phyloP scores from a whole-genome alignment of 305 asterid species.

The Fraxinus angustifolia region DNA sequence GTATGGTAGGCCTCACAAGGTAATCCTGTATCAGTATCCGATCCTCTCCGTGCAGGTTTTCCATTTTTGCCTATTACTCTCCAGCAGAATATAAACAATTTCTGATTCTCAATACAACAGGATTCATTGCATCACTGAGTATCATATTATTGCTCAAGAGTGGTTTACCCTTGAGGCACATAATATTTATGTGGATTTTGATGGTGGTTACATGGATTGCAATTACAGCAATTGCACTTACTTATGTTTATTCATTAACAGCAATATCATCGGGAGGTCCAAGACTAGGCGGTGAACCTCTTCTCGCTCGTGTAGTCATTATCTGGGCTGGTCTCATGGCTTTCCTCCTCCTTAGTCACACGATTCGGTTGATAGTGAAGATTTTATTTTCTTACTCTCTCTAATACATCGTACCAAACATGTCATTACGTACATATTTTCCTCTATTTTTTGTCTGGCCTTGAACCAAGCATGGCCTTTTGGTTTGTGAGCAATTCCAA shows the following conservation, averaged over 20 bases:
- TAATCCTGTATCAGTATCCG: background rate
- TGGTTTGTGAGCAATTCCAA: background rate
- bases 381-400: background rate
- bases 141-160: slow-evolving; percentile 46
- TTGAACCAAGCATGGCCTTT: background rate
- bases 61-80: background rate
- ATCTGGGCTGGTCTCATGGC: slow-evolving; percentile 21
- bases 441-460: background rate
- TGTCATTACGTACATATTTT: background rate
- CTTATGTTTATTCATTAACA: slow-evolving; percentile 29
- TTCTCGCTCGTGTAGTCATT: background rate
- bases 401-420: background rate
- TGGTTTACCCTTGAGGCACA: slow-evolving; percentile 35
- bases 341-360: slow-evolving; percentile 27
- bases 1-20: slow-evolving; percentile 14
- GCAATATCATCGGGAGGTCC: slow-evolving; percentile 22
- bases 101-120: slow-evolving; percentile 21
- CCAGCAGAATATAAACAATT: background rate
- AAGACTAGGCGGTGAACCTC: background rate
- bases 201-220: slow-evolving; percentile 43
- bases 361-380: slow-evolving; percentile 21
- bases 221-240: slow-evolving; percentile 30
- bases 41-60: background rate
- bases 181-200: slow-evolving; percentile 33
- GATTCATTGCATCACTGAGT: slow-evolving; percentile 42